Evolutionary conservation across 2,329 filamentous ascomycete species (phyloP).

Genomic region (Colletotrichum gigasporum): DNA sequence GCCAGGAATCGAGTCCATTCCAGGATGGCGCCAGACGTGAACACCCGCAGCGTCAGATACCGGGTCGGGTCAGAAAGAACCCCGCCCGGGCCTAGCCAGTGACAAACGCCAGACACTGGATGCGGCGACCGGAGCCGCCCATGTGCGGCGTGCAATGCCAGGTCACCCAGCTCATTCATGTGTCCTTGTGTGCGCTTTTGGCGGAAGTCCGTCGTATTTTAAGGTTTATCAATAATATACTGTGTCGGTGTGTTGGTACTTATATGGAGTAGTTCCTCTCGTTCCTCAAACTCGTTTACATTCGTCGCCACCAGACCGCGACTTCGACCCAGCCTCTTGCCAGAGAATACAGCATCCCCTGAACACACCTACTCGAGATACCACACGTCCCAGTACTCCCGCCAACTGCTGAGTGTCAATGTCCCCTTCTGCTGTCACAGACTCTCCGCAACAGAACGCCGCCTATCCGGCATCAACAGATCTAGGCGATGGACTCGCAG

Average conservation of each 20-base stretch:
- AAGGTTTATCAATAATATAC: conserved; percentile 3
- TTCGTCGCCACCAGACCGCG: neutral
- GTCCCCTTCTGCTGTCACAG: conserved; percentile 67
- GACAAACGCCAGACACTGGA: conserved; percentile 8
- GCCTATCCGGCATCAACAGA: conserved; percentile 49
- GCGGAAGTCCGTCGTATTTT: conserved; percentile 20
- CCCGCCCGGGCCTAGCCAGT: conserved; percentile 9
- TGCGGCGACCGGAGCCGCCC: neutral
- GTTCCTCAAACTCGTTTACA: neutral
- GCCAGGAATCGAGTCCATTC: conserved; percentile 5
- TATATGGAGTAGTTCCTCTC: neutral
- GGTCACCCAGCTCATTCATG: neutral
- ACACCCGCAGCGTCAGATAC: neutral
- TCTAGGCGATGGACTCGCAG: conserved; percentile 59
- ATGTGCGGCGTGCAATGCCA: conserved; percentile 4
- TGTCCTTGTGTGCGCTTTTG: neutral
- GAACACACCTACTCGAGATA: neutral
- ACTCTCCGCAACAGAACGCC: conserved; percentile 56
- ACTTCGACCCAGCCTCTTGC: neutral
- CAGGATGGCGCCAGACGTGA: conserved; percentile 10
- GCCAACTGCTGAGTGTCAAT: conserved; percentile 49
- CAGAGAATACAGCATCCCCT: neutral
- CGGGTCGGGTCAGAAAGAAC: conserved; percentile 1
- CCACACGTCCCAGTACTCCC: neutral
- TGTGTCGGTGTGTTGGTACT: neutral